Base-by-base conservation (phyloP, 2,329 filamentous ascomycete genomes). In the Phyllosticta citriasiana region DNA sequence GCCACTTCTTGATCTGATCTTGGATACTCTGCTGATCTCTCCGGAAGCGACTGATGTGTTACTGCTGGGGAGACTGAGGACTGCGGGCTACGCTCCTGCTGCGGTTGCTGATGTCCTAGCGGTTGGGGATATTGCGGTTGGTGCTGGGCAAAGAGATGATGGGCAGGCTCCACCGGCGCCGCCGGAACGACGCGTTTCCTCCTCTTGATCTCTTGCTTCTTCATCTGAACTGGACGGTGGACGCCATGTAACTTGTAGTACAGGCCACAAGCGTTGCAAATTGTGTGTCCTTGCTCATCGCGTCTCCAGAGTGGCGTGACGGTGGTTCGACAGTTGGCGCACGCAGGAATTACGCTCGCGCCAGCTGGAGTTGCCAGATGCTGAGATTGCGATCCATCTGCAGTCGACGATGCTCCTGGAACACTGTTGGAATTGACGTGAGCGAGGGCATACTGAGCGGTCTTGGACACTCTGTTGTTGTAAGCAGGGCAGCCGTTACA, bases 171-270 rank as follows among this genome's bases (percentile, higher is more conserved):
- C 3, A 54, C 53, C 3, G 59, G 59, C n/a, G 92, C 59, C 10
- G 59, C 59, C 6, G 59, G 59, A 53, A 97, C 92, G 5, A 97
- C 91, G 62, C 94, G 87, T 80, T 97, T 97, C 63, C 94, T 83
- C 64, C 94, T 85, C 76, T 99, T 97, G 73, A 99, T 99, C 26
- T 96, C 89, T 2, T 91, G 88, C 74, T 97, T 97, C 76, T 97
- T 99, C 94, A 99, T 97, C n/a, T 91, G 91, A 4, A 94, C 90
- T 0, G 94, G 94, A 52, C 94, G 84, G 74, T 97, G 93, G 30
- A 91, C 86, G 60, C 92, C 92, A 72, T 99, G 94, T 2, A 99
- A 84, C 74, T 97, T 97, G 78, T 95, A 91, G 74, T 99, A 99
- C 2, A 99, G 79, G 24, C 60, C 60, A 51, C 94, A 99, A 57